phyloP scores from a whole-genome alignment of 352 stramenopile genomes.

The Phytophthora pinifolia region DNA sequence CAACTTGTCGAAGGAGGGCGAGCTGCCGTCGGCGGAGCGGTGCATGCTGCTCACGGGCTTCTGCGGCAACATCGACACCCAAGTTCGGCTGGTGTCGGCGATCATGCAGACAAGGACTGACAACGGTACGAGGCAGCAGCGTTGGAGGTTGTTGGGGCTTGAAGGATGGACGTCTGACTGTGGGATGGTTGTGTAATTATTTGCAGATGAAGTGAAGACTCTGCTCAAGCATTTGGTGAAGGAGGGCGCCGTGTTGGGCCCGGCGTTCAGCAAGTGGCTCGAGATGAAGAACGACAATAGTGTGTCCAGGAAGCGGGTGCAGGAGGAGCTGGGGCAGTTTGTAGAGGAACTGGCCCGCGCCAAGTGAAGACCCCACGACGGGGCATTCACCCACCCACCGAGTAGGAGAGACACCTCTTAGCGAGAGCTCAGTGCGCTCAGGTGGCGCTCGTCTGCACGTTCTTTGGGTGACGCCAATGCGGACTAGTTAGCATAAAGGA shows the following conservation, averaged over 20 bases:
- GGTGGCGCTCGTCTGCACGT: conserved; percentile 15
- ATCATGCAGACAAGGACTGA: conserved; percentile 69
- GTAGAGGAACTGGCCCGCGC: conserved; percentile 66
- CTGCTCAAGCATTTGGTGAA: conserved; percentile 73
- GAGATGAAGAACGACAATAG: conserved; percentile 79
- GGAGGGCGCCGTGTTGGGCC: conserved; percentile 48
- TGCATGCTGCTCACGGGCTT: conserved; percentile 77
- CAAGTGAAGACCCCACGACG: conserved; percentile 47
- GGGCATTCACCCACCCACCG: conserved; percentile 6
- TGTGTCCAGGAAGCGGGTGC: conserved; percentile 65
- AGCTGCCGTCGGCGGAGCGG: conserved; percentile 55
- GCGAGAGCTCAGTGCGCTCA: conserved; percentile 20
- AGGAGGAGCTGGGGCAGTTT: conserved; percentile 69
- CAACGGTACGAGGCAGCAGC: conserved; percentile 36
- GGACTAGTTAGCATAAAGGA: conserved; percentile 33
- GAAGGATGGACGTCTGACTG: conserved; percentile 9
- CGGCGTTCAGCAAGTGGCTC: conserved; percentile 68
- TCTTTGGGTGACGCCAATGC: conserved; percentile 7
- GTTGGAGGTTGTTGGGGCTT: neutral
- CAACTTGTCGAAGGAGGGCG: conserved; percentile 45
- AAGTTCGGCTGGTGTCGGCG: conserved; percentile 58
- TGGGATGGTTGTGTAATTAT: conserved; percentile 8
- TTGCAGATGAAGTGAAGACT: conserved; percentile 60
- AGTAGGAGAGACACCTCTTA: conserved; percentile 16
- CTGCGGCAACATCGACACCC: conserved; percentile 60